Evolutionary conservation across 345 rosid genomes (phyloP).

Genomic region (Tarenaya hassleriana): DNA sequence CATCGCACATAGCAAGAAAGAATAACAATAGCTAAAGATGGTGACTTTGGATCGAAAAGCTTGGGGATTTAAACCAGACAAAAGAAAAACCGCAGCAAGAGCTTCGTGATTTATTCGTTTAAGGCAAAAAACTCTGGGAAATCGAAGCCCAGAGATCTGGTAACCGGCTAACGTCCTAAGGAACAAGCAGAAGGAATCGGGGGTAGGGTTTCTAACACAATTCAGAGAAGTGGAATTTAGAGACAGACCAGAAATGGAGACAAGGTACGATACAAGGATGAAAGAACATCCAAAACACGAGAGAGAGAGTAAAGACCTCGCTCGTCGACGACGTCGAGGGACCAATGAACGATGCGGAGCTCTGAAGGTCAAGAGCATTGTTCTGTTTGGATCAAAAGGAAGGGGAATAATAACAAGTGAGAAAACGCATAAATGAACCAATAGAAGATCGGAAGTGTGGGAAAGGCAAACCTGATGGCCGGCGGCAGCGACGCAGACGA

Average conservation of each 20-base stretch:
- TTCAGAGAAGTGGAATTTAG: not conserved
- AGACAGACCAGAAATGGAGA: not conserved
- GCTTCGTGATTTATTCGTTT: too few species aligned
- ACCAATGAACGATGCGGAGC: slow-evolving; percentile 89
- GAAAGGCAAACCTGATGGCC: slow-evolving; percentile 59
- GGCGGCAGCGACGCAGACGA: slow-evolving; percentile 79
- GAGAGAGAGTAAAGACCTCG: slow-evolving; percentile 38
- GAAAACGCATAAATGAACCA: not conserved
- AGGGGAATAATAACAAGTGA: not conserved
- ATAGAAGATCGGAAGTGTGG: not conserved
- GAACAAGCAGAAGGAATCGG: too few species aligned
- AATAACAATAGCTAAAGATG: not conserved
- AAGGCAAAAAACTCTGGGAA: too few species aligned
- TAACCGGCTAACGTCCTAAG: too few species aligned
- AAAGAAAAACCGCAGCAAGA: too few species aligned
- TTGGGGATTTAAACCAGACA: too few species aligned
- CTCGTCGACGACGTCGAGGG: slow-evolving; percentile 83
- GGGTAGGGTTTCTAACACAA: too few species aligned
- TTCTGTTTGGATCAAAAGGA: slow-evolving; percentile 37
- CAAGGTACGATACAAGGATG: not conserved
- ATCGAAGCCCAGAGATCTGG: too few species aligned
- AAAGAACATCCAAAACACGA: not conserved
- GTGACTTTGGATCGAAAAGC: too few species aligned
- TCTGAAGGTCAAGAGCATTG: slow-evolving; percentile 83
- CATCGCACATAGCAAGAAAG: too few species aligned